phyloP scores from a whole-genome alignment of 2,329 filamentous ascomycete genomes.

The Huntiella decipiens region DNA sequence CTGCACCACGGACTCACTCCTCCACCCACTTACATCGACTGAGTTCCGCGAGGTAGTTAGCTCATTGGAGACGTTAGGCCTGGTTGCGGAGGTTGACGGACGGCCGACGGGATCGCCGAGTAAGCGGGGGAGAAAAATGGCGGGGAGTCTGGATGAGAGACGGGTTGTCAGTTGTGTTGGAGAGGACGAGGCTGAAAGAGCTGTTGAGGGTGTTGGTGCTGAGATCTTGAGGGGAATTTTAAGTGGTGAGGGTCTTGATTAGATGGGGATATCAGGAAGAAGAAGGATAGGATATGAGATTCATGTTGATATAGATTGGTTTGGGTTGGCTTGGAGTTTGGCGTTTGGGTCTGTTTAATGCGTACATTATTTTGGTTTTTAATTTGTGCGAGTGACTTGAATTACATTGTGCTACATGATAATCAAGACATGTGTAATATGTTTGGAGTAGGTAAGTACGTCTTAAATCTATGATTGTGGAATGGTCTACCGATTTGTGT shows the following conservation, averaged over 20 bases:
- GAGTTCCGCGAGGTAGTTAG: constrained; percentile 89
- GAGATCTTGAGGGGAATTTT: constrained; percentile 45
- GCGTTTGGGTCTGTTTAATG: background rate
- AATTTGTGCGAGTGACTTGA: background rate
- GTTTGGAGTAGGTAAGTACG: too few species aligned
- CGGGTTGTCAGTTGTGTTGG: constrained; percentile 60
- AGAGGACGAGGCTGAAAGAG: constrained; percentile 58
- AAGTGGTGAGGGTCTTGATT: constrained; percentile 40
- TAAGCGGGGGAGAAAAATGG: constrained; percentile 42
- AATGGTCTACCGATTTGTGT: too few species aligned
- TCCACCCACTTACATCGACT: constrained; percentile 74
- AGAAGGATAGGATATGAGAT: background rate
- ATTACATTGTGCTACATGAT: background rate
- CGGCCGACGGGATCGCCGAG: constrained; percentile 58
- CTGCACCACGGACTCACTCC: constrained; percentile 70
- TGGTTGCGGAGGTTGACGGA: constrained; percentile 52
- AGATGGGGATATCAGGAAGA: constrained; percentile 1
- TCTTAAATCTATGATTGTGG: too few species aligned
- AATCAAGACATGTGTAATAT: background rate
- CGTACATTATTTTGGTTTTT: background rate
- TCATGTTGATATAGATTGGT: background rate
- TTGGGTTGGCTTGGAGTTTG: background rate
- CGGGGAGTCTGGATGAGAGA: constrained; percentile 48
- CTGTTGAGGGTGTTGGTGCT: constrained; percentile 42
- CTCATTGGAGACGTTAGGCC: constrained; percentile 70